Percentiles rank a stretch among this genome's conserved stretches.
Conservation (phyloP, 1,284 basidiomycete genomes). For the Moesziomyces antarcticus region DNA sequence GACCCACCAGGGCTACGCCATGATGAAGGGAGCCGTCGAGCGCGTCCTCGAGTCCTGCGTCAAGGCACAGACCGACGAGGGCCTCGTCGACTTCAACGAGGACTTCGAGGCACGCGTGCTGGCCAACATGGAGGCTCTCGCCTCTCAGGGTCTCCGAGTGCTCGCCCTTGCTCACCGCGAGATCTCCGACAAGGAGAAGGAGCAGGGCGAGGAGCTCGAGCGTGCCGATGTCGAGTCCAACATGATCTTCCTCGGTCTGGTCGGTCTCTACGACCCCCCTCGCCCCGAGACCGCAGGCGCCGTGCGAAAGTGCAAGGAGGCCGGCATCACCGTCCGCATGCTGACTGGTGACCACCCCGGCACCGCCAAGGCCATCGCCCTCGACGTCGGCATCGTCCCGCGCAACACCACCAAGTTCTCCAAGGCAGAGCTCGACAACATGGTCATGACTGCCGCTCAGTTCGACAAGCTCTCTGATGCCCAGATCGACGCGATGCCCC, state of each 20-base stretch:
- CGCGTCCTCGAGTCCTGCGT: constrained; percentile 61
- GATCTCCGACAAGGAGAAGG: constrained; percentile 47
- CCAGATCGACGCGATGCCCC: constrained; percentile 73
- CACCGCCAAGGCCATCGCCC: constrained; percentile 68
- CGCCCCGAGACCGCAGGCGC: constrained; percentile 75
- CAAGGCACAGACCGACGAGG: constrained; percentile 57
- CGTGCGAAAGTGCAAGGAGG: constrained; percentile 75
- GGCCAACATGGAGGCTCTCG: constrained; percentile 63
- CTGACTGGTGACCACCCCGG: constrained; percentile 71
- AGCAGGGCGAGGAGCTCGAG: constrained; percentile 47
- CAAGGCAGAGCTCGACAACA: constrained; percentile 45
- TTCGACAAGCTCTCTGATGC: constrained; percentile 76
- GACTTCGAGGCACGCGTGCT: constrained; percentile 49
- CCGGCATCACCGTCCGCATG: constrained; percentile 78
- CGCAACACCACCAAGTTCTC: constrained; percentile 60
- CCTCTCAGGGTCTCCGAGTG: constrained; percentile 62
- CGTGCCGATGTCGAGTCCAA: constrained; percentile 72
- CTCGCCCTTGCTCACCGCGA: constrained; percentile 61
- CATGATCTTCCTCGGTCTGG: constrained; percentile 75
- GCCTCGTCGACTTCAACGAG: constrained; percentile 61
- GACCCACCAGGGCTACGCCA: constrained; percentile 52
- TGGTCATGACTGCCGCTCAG: constrained; percentile 72
- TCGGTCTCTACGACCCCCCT: constrained; percentile 78
- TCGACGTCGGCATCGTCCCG: constrained; percentile 72
- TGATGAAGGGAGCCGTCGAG: constrained; percentile 68